Conservation (phyloP, 768 basidiomycete genomes). For the Suillus americanus region DNA sequence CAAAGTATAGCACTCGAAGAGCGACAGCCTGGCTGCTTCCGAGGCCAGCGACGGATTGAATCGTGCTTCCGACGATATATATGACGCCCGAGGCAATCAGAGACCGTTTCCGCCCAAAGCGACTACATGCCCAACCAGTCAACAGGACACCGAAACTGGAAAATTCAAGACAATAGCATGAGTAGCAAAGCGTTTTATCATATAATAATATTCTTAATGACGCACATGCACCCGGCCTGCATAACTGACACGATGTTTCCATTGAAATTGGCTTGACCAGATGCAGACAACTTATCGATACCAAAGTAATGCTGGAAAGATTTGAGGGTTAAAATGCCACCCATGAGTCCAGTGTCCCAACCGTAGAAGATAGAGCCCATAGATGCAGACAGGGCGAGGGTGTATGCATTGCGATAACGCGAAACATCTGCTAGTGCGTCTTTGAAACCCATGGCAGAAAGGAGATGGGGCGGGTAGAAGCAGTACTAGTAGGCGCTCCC, state of each 20-base stretch:
- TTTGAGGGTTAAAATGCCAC: constrained; percentile 39
- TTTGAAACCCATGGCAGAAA: constrained; percentile 21
- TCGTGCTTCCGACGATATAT: constrained; percentile 41
- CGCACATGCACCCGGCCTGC: constrained; percentile 46
- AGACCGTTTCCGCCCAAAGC: constrained; percentile 42
- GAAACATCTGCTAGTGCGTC: constrained; percentile 20
- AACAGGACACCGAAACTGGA: constrained; percentile 40
- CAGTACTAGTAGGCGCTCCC: neutral
- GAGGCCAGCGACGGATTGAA: constrained; percentile 41
- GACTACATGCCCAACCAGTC: constrained; percentile 35
- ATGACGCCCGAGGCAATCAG: constrained; percentile 42
- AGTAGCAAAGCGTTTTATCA: neutral
- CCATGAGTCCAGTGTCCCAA: constrained; percentile 46
- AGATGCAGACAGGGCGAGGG: constrained; percentile 39
- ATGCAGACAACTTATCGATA: constrained; percentile 33
- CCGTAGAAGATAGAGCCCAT: constrained; percentile 46
- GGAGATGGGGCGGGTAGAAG: neutral
- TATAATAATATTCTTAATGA: neutral
- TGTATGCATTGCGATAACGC: constrained; percentile 39
- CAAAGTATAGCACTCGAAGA: constrained; percentile 38
- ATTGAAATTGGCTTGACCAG: constrained; percentile 36
- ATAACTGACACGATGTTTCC: constrained; percentile 48
- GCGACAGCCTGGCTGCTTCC: constrained; percentile 32
- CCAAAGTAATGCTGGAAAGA: constrained; percentile 47
- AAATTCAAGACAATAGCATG: neutral